Evolutionary conservation across 2,329 filamentous ascomycete species (phyloP).

Genomic region (Colletotrichum sp.): DNA sequence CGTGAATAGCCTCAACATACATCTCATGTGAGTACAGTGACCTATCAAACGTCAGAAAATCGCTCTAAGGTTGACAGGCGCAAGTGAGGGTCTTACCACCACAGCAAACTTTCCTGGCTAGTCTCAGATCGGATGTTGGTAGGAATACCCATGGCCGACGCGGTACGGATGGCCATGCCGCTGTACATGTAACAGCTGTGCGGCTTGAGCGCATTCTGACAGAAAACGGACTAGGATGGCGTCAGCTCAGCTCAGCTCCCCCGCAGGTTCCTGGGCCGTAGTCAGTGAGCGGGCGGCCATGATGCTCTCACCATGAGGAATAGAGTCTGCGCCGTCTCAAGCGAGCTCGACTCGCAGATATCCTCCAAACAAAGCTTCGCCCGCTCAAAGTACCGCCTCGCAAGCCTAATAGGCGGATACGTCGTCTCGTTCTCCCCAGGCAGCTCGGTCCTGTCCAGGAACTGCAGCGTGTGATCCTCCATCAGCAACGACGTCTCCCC

Average conservation of each 20-base stretch:
- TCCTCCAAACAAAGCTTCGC: slow-evolving; percentile 18
- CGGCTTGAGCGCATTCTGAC: slow-evolving; percentile 35
- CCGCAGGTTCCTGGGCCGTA: neutral
- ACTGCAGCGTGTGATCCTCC: slow-evolving; percentile 16
- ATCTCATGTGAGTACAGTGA: slow-evolving; percentile 23
- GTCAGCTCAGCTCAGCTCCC: neutral
- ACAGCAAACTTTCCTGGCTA: slow-evolving; percentile 18
- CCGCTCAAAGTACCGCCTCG: slow-evolving; percentile 20
- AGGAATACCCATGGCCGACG: slow-evolving; percentile 35
- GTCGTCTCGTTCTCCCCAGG: slow-evolving; percentile 2
- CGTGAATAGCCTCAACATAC: neutral
- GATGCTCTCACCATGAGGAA: slow-evolving; percentile 20
- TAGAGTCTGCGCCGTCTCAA: slow-evolving; percentile 20
- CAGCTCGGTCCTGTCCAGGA: slow-evolving; percentile 12
- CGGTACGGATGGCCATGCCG: slow-evolving; percentile 36
- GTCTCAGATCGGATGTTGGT: slow-evolving; percentile 20
- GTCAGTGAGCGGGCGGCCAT: neutral
- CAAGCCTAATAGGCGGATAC: slow-evolving; percentile 18
- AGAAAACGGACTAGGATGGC: slow-evolving; percentile 27
- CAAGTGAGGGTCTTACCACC: slow-evolving; percentile 14
- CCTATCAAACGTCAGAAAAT: neutral
- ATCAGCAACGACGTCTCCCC: slow-evolving; percentile 21
- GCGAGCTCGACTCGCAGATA: slow-evolving; percentile 22
- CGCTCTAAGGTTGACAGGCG: neutral
- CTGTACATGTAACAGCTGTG: slow-evolving; percentile 39